phyloP scores from a whole-genome alignment of 2,329 filamentous ascomycete species.

The Xylariaceae sp. region DNA sequence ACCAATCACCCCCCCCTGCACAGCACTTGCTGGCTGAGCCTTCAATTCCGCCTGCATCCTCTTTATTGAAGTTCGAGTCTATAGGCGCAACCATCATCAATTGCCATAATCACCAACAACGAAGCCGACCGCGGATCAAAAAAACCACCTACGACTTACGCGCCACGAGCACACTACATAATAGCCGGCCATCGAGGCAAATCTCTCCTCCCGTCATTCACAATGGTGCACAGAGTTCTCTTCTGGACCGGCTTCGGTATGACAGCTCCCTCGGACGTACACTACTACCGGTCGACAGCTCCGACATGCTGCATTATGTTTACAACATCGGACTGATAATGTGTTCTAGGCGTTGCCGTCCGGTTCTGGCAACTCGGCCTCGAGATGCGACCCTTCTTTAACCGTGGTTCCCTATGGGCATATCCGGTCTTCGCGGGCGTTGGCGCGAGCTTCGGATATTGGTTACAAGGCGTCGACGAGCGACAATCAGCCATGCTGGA shows the following conservation, averaged over 20 bases:
- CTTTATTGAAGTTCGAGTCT: not conserved
- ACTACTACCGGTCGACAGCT: slow-evolving; percentile 2
- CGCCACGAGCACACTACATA: slow-evolving; percentile 11
- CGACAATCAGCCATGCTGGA: slow-evolving; percentile 77
- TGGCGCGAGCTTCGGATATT: slow-evolving; percentile 94
- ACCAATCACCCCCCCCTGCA: too few relatives aligned
- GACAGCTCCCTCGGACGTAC: slow-evolving; percentile 39
- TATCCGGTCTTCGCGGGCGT: slow-evolving; percentile 89
- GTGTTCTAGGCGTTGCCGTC: slow-evolving; percentile 76
- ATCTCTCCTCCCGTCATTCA: slow-evolving; percentile 39
- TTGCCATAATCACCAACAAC: slow-evolving; percentile 21
- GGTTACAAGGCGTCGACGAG: slow-evolving; percentile 89
- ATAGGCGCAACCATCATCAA: not conserved
- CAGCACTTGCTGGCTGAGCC: slow-evolving; percentile 16
- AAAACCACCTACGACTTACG: slow-evolving; percentile 17
- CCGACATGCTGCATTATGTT: not conserved
- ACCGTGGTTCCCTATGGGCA: slow-evolving; percentile 81
- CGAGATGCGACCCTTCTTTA: slow-evolving; percentile 96
- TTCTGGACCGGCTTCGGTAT: slow-evolving; percentile 94
- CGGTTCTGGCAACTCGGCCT: slow-evolving; percentile 97
- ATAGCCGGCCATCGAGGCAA: slow-evolving; percentile 31
- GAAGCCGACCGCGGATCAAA: slow-evolving; percentile 10
- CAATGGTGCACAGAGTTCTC: slow-evolving; percentile 69
- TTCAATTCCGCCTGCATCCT: slow-evolving; percentile 19
- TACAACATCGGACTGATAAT: slow-evolving; percentile 29